Percentiles rank a stretch among this genome's conserved stretches.
Evolutionary conservation across 306 rosid species (phyloP).

Genomic region (Astragalus membranaceus): DNA sequence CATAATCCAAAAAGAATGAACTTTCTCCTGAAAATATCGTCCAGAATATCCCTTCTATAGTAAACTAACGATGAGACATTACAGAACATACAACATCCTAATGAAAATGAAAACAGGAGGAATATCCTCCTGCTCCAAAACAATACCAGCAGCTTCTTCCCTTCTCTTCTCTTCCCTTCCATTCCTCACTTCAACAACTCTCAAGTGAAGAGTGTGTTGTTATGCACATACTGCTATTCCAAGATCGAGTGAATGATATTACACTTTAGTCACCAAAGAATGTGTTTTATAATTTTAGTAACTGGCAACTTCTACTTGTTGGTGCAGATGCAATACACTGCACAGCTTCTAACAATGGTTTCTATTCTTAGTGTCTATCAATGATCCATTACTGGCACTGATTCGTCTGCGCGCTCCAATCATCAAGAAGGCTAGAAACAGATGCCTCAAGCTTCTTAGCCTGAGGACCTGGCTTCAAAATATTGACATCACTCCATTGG

Average conservation of each 20-base stretch:
- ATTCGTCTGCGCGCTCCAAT: conserved; percentile 55
- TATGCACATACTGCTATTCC: conserved; percentile 28
- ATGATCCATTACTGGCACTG: conserved; percentile 48
- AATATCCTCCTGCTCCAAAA: conserved; percentile 41
- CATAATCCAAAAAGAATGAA: conserved; percentile 40
- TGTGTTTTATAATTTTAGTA: conserved; percentile 19
- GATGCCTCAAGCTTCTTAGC: conserved; percentile 70
- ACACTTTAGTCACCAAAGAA: conserved; percentile 38
- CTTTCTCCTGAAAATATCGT: conserved; percentile 21
- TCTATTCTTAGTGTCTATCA: background rate
- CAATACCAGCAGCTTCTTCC: background rate
- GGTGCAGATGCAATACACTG: conserved; percentile 18
- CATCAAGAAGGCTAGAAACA: conserved; percentile 63
- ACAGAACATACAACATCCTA: conserved; percentile 36
- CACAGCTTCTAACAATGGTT: conserved; percentile 29
- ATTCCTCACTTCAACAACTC: conserved; percentile 27
- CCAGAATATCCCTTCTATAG: conserved; percentile 10
- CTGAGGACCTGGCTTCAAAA: conserved; percentile 62
- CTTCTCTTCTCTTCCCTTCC: background rate
- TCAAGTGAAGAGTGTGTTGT: conserved; percentile 3
- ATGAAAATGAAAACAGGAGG: conserved; percentile 34
- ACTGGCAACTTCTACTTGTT: conserved; percentile 18
- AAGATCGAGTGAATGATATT: conserved; percentile 20
- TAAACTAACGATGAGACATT: conserved; percentile 9
- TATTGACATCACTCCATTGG: conserved; percentile 75